Conservation (phyloP, 2,329 filamentous ascomycete species). For the Penicillium sp. region DNA sequence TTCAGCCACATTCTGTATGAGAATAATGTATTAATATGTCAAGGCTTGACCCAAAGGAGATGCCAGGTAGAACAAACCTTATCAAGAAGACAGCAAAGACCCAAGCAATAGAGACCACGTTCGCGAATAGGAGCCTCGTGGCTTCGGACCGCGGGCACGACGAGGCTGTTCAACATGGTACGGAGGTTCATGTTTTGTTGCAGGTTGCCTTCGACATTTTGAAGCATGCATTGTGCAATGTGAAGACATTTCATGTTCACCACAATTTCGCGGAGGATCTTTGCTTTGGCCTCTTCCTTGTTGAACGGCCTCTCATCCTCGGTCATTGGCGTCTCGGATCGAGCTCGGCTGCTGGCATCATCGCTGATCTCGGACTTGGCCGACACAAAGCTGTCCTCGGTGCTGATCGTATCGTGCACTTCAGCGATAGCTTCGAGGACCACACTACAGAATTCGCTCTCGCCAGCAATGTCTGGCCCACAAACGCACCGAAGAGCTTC, state of each 20-base stretch:
- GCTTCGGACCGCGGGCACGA: slow-evolving; percentile 91
- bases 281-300: slow-evolving; percentile 67
- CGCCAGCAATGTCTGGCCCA: slow-evolving; percentile 55
- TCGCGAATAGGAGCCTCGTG: slow-evolving; percentile 93
- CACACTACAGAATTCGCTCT: slow-evolving; percentile 55
- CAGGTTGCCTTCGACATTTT: slow-evolving; percentile 84
- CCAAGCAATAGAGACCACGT: slow-evolving; percentile 83
- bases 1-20: slow-evolving; percentile 70
- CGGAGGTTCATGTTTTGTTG: slow-evolving; percentile 91
- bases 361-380: slow-evolving; percentile 81
- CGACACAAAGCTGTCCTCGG: slow-evolving; percentile 87
- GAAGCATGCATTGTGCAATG: slow-evolving; percentile 95
- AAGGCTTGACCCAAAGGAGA: not conserved
- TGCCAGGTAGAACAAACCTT: slow-evolving; percentile 53
- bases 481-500: slow-evolving; percentile 82
- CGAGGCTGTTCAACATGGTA: slow-evolving; percentile 95
- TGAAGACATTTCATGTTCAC: slow-evolving; percentile 98
- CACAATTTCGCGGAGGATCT: slow-evolving; percentile 76
- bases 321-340: slow-evolving; percentile 42
- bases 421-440: slow-evolving; percentile 92
- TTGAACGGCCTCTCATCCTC: slow-evolving; percentile 61
- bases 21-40: slow-evolving; percentile 15
- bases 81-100: slow-evolving; percentile 87
- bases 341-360: slow-evolving; percentile 55
- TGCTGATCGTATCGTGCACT: slow-evolving; percentile 88